These are phyloP conservation scores for Neurospora hispaniola DNA, from an alignment of 495 filamentous ascomycete species.

Conservation along the genomic window DNA sequence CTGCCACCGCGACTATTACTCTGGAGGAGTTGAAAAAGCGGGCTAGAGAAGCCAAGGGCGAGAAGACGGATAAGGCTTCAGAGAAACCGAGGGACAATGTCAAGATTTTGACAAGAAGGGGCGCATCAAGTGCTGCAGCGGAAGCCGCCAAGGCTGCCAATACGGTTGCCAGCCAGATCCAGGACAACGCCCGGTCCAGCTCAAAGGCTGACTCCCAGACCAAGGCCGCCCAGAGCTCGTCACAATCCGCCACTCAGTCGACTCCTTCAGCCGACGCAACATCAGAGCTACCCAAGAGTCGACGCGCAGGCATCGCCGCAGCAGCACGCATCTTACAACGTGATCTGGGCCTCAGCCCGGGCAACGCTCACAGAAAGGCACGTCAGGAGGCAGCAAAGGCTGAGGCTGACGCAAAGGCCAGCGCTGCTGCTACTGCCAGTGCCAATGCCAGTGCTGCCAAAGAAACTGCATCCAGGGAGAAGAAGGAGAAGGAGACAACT, in stretches of 20 bases:
- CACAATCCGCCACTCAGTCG: not conserved
- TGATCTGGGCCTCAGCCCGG: constrained; percentile 72
- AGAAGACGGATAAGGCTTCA: constrained; percentile 52
- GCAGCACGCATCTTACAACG: constrained; percentile 83
- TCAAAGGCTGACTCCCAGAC: constrained; percentile 4
- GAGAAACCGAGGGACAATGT: constrained; percentile 63
- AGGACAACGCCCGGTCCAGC: constrained; percentile 10
- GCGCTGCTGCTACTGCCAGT: constrained; percentile 12
- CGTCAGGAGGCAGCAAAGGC: constrained; percentile 43
- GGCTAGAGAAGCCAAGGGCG: constrained; percentile 29
- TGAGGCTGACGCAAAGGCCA: constrained; percentile 32
- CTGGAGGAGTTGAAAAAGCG: constrained; percentile 44
- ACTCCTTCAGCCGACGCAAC: not conserved
- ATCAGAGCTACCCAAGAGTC: constrained; percentile 31
- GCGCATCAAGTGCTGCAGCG: constrained; percentile 34
- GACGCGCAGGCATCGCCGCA: constrained; percentile 58
- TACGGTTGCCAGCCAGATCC: constrained; percentile 25
- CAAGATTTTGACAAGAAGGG: constrained; percentile 68
- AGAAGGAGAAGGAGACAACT: constrained; percentile 7
- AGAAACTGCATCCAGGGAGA: constrained; percentile 18
- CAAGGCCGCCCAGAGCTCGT: not conserved
- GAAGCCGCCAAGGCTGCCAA: constrained; percentile 34
- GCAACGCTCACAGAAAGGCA: constrained; percentile 44
- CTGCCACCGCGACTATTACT: constrained; percentile 35
- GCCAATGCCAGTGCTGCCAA: constrained; percentile 18